phyloP scores from a whole-genome alignment of 2,329 filamentous ascomycete genomes.

The Xylariaceae sp. region DNA sequence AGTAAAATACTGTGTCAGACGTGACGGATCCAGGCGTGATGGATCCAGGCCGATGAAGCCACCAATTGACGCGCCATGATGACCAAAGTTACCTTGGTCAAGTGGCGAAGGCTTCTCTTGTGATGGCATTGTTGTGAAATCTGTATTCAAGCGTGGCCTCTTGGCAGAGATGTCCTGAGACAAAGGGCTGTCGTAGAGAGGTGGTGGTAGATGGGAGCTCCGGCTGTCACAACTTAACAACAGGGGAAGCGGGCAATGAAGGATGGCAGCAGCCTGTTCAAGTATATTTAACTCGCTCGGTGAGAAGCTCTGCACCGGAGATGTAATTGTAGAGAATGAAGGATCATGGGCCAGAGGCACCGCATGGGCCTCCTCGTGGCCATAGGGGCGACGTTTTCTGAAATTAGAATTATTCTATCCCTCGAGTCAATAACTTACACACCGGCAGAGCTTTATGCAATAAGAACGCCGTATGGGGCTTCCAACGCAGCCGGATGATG shows the following conservation, averaged over 20 bases:
- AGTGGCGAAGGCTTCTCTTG: conserved; percentile 25
- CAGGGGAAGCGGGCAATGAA: conserved; percentile 30
- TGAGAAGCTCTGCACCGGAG: conserved; percentile 25
- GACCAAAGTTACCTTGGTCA: conserved; percentile 20
- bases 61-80: conserved; percentile 16
- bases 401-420: conserved; percentile 37
- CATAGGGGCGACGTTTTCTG: conserved; percentile 45
- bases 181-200: conserved; percentile 22
- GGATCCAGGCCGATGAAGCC: conserved; percentile 13
- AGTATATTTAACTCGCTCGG: conserved; percentile 34
- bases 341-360: conserved; percentile 36
- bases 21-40: conserved; percentile 27
- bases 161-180: conserved; percentile 19
- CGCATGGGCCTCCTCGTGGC: conserved; percentile 37
- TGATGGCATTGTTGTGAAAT: conserved; percentile 25
- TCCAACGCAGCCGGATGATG: conserved; percentile 23
- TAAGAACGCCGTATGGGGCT: conserved; percentile 31
- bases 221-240: conserved; percentile 33
- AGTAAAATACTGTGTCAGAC: conserved; percentile 34
- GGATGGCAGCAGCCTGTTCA: conserved; percentile 33
- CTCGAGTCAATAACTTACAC: conserved; percentile 34
- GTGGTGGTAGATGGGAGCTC: conserved; percentile 27
- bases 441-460: conserved; percentile 30
- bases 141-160: conserved; percentile 24
- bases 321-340: conserved; percentile 20